phyloP scores from a whole-genome alignment of 306 rosid species.

The Geum urbanum region DNA sequence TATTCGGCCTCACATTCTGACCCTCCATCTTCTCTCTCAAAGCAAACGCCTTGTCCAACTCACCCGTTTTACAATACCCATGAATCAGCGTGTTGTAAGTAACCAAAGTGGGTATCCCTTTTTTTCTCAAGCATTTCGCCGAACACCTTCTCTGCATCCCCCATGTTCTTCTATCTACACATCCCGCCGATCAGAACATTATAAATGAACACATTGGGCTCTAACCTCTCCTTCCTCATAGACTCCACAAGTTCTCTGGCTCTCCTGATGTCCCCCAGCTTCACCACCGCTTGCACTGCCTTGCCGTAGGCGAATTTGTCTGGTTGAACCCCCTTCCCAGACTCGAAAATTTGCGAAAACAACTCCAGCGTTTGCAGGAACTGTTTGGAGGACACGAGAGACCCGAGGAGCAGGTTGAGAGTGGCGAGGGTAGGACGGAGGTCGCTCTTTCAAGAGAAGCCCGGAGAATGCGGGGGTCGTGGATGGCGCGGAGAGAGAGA shows the following conservation, averaged over 20 bases:
- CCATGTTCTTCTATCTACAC: constrained; percentile 45
- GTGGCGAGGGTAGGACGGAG: constrained; percentile 43
- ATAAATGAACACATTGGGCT: constrained; percentile 46
- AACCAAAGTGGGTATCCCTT: constrained; percentile 40
- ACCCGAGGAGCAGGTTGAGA: constrained; percentile 40
- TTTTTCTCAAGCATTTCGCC: constrained; percentile 54
- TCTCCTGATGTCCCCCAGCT: constrained; percentile 41
- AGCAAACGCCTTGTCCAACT: constrained; percentile 51
- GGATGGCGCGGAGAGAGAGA: constrained; percentile 41
- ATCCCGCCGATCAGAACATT: constrained; percentile 51
- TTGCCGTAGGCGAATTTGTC: constrained; percentile 45
- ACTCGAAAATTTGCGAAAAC: constrained; percentile 44
- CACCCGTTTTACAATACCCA: constrained; percentile 66
- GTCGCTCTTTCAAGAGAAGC: constrained; percentile 46
- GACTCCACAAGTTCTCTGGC: constrained; percentile 35
- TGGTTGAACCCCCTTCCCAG: constrained; percentile 36
- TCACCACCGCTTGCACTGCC: constrained; percentile 59
- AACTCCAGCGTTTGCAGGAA: constrained; percentile 35
- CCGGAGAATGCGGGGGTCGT: constrained; percentile 42
- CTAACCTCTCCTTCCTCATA: constrained; percentile 45
- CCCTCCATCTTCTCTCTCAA: constrained; percentile 59
- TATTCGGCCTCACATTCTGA: constrained; percentile 41
- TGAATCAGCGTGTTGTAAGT: constrained; percentile 61
- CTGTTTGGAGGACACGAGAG: constrained; percentile 34
- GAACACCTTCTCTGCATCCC: constrained; percentile 58